A percentile compares a stretch with the other conserved stretches of the same genome.
These are phyloP conservation scores for Verticillium alfalfae DNA, from an alignment of 2,329 filamentous ascomycete species.

Conservation along the genomic window DNA sequence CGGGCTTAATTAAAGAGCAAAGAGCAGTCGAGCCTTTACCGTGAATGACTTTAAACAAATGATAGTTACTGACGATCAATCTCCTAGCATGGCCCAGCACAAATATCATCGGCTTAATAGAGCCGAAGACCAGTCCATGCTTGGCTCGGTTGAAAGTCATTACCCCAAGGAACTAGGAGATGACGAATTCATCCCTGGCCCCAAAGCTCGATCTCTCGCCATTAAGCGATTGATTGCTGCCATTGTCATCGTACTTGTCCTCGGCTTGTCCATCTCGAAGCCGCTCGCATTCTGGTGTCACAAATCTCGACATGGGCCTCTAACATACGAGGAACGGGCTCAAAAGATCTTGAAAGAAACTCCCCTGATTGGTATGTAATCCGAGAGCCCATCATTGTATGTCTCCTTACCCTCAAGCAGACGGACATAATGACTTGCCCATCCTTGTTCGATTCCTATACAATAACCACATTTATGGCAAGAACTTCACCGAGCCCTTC, in stretches of 20 bases:
- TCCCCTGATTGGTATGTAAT: conserved; percentile 41
- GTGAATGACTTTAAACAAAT: no score
- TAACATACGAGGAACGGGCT: conserved; percentile 36
- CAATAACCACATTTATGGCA: conserved; percentile 71
- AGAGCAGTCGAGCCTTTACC: no score
- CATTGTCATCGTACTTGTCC: neutral
- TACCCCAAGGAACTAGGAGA: neutral
- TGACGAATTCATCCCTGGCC: neutral
- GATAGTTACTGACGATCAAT: no score
- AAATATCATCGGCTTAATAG: neutral
- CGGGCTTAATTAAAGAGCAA: no score
- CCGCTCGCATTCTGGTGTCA: neutral
- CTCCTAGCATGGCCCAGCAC: neutral
- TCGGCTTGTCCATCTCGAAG: neutral
- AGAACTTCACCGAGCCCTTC: conserved; percentile 70
- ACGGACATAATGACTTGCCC: conserved; percentile 86
- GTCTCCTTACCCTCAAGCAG: conserved; percentile 32
- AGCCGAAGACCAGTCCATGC: neutral
- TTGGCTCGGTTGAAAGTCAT: neutral
- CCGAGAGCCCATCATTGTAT: neutral
- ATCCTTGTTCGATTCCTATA: conserved; percentile 63
- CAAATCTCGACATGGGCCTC: neutral
- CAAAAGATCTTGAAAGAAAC: conserved; percentile 37
- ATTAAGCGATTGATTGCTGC: neutral
- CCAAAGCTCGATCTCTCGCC: neutral